These are phyloP conservation scores for Parasarocladium wereldwijsianum DNA, from an alignment of 2,329 filamentous ascomycete genomes.

Conservation along the genomic window DNA sequence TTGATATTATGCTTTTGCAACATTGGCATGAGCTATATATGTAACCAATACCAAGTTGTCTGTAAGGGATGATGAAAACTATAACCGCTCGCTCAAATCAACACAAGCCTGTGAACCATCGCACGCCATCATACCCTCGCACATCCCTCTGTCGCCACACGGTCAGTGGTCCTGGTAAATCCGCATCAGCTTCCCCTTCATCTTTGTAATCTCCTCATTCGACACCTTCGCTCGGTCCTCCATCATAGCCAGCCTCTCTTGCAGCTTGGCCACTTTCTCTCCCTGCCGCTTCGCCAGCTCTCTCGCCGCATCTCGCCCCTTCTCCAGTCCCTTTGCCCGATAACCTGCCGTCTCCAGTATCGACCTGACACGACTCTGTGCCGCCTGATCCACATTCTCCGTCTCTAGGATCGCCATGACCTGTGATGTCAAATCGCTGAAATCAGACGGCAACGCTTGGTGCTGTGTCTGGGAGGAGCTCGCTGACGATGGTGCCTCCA, in stretches of 20 bases:
- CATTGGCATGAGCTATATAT: too few relatives aligned
- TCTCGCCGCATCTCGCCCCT: slow-evolving; percentile 52
- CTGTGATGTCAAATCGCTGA: slow-evolving; percentile 25
- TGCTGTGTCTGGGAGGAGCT: slow-evolving; percentile 8
- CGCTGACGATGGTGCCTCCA: slow-evolving; percentile 5
- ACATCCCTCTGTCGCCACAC: not conserved
- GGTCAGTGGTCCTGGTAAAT: slow-evolving; percentile 14
- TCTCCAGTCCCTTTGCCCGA: slow-evolving; percentile 43
- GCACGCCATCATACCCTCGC: not conserved
- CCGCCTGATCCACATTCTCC: slow-evolving; percentile 22
- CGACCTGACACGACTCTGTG: slow-evolving; percentile 21
- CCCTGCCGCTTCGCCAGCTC: slow-evolving; percentile 48
- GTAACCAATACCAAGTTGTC: too few relatives aligned
- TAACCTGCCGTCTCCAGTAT: slow-evolving; percentile 41
- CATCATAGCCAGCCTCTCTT: slow-evolving; percentile 21
- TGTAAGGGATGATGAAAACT: too few relatives aligned
- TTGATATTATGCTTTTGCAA: too few relatives aligned
- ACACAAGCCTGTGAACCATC: too few relatives aligned
- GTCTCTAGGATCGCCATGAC: slow-evolving; percentile 33
- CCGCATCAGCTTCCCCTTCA: slow-evolving; percentile 22
- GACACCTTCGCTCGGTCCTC: slow-evolving; percentile 21
- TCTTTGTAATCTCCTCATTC: slow-evolving; percentile 18
- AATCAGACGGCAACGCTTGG: too few relatives aligned
- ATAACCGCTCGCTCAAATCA: too few relatives aligned
- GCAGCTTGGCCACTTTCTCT: slow-evolving; percentile 19